Base-by-base conservation (phyloP, 176 grass and related monocot genomes). In the Oryza glumipatula region DNA sequence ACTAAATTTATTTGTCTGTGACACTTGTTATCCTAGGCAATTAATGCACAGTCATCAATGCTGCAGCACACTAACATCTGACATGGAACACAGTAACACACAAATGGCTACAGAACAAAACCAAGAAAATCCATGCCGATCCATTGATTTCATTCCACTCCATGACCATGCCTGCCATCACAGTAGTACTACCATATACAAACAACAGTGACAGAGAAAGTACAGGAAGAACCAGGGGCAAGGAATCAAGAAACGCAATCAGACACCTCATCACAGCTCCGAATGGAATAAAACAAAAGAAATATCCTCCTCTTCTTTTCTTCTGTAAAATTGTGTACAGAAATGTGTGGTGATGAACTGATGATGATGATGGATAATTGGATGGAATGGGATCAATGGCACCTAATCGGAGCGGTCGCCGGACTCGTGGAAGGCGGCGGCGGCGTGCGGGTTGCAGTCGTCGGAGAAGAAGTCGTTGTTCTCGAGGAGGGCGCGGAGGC, bases 371-470 rank as follows among this genome's bases (percentile, higher is more conserved):
- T 38, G 52, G 52, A 4, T 61, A 12, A 32, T 32, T 32, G 30
- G 51, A 35, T 5, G 74, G 30, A 32, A 32, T 32, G 30, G 30
- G 67, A 68, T 74, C 41, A 38, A 63, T 30, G 11, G 78, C 79
- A 47, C 79, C 83, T 82, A 68, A 79, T 70, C 74, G 76, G 14
- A 68, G 21, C 1, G 21, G 39, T 11, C 63, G 63, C 9, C 70
- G 48, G 22, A 54, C 63, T 0, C 19, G 52, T 3, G 3, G 72
- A 11, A 24, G 36, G 16, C 11, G 15, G 5, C 44, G 56, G n/a
- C 35, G 63, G 68, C 49, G 80, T 90, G 88, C 69, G 84, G 88
- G 84, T 90, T 90, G 64, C 88, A 90, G 63, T 90, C 88, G 48
- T 56, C 69, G 69, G 88, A 68, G 88, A 83, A 90, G 80, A 87